Conservation (phyloP, 805 yeast genomes). For the Candida mattraensis region DNA sequence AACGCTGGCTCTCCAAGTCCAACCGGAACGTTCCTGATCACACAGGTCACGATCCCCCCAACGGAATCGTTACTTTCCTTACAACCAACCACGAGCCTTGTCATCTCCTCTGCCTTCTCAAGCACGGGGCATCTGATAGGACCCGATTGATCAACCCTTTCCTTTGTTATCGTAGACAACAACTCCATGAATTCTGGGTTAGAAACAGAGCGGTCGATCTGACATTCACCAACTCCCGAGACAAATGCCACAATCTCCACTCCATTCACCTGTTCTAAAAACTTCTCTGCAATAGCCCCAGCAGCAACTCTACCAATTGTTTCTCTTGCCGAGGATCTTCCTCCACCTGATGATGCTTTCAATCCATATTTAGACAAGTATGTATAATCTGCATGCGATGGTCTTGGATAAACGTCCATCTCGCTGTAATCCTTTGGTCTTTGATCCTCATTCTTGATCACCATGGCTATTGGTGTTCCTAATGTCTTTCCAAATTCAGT, state of each 20-base stretch:
- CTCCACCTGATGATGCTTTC: slow-evolving; percentile 96
- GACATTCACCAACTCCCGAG: slow-evolving; percentile 80
- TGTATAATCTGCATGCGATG: slow-evolving; percentile 97
- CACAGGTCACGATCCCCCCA: slow-evolving; percentile 98
- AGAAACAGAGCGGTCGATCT: slow-evolving; percentile 72
- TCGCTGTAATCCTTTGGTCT: slow-evolving; percentile 95
- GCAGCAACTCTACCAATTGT: slow-evolving; percentile 99
- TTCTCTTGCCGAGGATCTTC: slow-evolving; percentile 95
- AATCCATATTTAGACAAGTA: slow-evolving; percentile 87
- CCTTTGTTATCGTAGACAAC: slow-evolving; percentile 79
- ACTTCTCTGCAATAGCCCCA: slow-evolving; percentile 96
- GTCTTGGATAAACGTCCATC: slow-evolving; percentile 94
- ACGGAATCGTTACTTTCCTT: slow-evolving; percentile 88
- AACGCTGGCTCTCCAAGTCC: slow-evolving; percentile 99
- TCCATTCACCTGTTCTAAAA: slow-evolving; percentile 67
- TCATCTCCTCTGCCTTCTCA: slow-evolving; percentile 71
- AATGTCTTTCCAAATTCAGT: slow-evolving; percentile 86
- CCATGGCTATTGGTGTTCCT: slow-evolving; percentile 95
- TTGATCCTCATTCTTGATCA: slow-evolving; percentile 92
- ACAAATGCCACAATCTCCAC: slow-evolving; percentile 97
- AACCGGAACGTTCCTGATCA: slow-evolving; percentile 85
- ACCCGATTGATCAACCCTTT: slow-evolving; percentile 80
- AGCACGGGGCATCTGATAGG: slow-evolving; percentile 94
- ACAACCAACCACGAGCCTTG: slow-evolving; percentile 79
- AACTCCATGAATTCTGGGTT: slow-evolving; percentile 63